Conservation (phyloP, 306 rosid genomes). For the Myrica gale region DNA sequence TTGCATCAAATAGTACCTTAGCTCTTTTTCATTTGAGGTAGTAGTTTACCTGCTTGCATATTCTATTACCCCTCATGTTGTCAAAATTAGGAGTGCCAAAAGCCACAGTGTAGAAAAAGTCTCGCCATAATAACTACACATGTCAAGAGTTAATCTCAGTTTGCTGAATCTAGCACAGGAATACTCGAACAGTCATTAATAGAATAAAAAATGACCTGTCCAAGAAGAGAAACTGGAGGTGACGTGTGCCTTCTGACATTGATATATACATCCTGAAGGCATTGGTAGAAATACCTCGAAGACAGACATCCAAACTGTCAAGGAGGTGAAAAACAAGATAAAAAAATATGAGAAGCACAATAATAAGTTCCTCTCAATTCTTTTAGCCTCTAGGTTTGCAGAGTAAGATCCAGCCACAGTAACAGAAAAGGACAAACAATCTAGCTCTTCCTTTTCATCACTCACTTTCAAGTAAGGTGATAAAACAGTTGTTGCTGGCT, state of each 20-base stretch:
- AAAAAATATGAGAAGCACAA: constrained; percentile 1
- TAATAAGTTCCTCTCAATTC: background rate
- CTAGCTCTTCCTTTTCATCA: constrained; percentile 17
- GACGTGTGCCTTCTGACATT: constrained; percentile 61
- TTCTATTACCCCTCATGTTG: constrained; percentile 70
- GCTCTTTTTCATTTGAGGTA: no score
- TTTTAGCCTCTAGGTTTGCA: background rate
- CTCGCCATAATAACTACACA: constrained; percentile 82
- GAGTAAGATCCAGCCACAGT: constrained; percentile 4
- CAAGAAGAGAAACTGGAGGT: constrained; percentile 86
- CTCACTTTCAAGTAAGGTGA: constrained; percentile 95
- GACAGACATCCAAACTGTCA: constrained; percentile 95
- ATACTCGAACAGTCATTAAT: constrained; percentile 14
- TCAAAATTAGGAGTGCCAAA: constrained; percentile 91
- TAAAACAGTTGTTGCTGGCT: constrained; percentile 81
- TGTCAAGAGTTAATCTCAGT: constrained; percentile 27
- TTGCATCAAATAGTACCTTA: no score
- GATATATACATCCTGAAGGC: constrained; percentile 64
- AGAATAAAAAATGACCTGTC: constrained; percentile 61
- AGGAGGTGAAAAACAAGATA: constrained; percentile 25
- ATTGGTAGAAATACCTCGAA: constrained; percentile 78
- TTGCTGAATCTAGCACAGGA: constrained; percentile 20
- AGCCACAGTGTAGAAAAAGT: constrained; percentile 87
- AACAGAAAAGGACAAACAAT: constrained; percentile 14
- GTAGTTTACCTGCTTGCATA: constrained; percentile 81